Evolutionary conservation across 2,329 filamentous ascomycete genomes (phyloP), one percentile per base, ranked within the genome.

Genomic region (Penicillium oxalicum): DNA sequence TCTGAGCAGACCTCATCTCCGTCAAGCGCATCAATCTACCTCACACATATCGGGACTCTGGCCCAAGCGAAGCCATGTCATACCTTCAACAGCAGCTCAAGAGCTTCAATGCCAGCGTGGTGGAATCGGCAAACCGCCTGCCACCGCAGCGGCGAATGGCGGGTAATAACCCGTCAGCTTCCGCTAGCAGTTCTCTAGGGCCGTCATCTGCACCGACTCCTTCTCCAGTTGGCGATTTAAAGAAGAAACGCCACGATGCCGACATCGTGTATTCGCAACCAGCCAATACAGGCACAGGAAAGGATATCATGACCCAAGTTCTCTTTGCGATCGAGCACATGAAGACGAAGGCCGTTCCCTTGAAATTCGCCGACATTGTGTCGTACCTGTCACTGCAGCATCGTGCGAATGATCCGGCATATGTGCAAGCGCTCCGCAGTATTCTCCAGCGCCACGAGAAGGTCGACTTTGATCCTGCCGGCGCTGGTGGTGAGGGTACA

Each of bases 321-420:
- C 81, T 86, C 49, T 95, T 90, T 71, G 88, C 89, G 18, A 84
- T 95, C 65, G 83, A 91, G 54, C 88, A 89, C 66, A 81, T 95
- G 71, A 81, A 81, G 55, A 84, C 84, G 65, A 83, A 85, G 64
- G 80, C 81, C 50, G 73, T 82, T 52, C 73, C 86, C 47, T 81
- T 90, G 65, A 80, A 78, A 33, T 86, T 94, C 50, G 74, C 80
- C 42, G 86, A 91, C 55, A 85, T 96, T 58, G 80, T 93, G 59
- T 81, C 84, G 59, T 93, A 93, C 67, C 77, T 95, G 51, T 88
- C 85, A 45, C 78, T 93, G 34, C 80, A 81, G 44, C 73, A 80
- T 52, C 77, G 79, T 37, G 71, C 81, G 11, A 78, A 86, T 44
- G 74, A 79, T 51, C 74, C 81, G 43, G 69, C 64, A 47, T 70